A percentile compares a stretch with the other conserved stretches of the same genome.
Conservation (phyloP, 148 eudicot species). For the Arbutus unedo region DNA sequence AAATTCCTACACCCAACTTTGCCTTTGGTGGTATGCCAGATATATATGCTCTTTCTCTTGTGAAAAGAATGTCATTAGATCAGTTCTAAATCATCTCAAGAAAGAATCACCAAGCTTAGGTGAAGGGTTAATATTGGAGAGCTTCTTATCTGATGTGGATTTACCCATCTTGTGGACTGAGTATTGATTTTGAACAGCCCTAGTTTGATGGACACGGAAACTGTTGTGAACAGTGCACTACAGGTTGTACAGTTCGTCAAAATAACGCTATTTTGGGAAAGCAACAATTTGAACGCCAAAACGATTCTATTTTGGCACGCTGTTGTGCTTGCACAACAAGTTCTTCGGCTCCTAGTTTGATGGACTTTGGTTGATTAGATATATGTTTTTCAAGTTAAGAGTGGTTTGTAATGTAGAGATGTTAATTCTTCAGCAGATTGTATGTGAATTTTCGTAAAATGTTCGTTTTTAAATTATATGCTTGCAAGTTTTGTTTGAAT, state of each 20-base stretch:
- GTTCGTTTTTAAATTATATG: neutral
- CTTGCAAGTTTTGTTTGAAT: neutral
- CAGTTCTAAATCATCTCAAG: conserved; percentile 52
- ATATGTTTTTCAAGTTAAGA: neutral
- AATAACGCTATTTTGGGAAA: too few species aligned
- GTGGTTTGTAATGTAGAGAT: neutral
- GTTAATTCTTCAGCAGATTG: neutral
- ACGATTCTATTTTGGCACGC: too few species aligned
- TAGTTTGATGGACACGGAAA: too few species aligned
- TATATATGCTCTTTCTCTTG: conserved; percentile 23
- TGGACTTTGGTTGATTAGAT: neutral
- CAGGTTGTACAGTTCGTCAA: too few species aligned
- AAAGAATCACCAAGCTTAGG: conserved; percentile 41
- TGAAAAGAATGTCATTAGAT: conserved; percentile 47
- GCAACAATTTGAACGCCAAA: too few species aligned
- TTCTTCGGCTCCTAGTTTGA: neutral
- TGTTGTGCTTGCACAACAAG: too few species aligned
- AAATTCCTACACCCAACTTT: conserved; percentile 11
- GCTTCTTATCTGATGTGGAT: conserved; percentile 57
- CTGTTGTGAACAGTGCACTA: too few species aligned
- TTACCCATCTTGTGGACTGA: conserved; percentile 54
- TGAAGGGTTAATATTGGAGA: conserved; percentile 46
- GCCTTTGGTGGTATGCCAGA: conserved; percentile 15
- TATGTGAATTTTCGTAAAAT: neutral
- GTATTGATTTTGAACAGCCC: conserved; percentile 23